These are phyloP conservation scores for Aspergillus sp. DNA, from an alignment of 2,329 filamentous ascomycete species.

Conservation along the genomic window DNA sequence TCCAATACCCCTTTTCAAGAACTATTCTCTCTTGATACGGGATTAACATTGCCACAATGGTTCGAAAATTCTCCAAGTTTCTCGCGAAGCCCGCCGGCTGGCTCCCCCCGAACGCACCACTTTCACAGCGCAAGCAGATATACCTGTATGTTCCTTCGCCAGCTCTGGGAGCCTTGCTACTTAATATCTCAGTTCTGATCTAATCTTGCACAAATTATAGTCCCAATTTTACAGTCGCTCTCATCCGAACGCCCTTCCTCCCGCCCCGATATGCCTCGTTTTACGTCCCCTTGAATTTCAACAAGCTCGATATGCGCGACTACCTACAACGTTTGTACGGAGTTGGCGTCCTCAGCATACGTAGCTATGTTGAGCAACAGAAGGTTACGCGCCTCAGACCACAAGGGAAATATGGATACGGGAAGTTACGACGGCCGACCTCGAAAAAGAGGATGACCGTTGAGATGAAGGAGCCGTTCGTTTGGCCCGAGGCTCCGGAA, in stretches of 20 bases:
- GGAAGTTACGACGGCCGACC: constrained; percentile 67
- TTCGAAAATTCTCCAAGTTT: constrained; percentile 29
- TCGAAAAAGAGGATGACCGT: constrained; percentile 91
- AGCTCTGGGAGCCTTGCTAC: neutral
- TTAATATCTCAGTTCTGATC: neutral
- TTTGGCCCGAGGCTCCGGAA: constrained; percentile 73
- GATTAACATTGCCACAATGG: constrained; percentile 24
- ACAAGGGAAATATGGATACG: constrained; percentile 43
- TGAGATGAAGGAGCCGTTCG: constrained; percentile 82
- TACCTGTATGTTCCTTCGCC: constrained; percentile 53
- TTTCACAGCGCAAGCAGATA: constrained; percentile 45
- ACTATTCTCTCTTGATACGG: neutral
- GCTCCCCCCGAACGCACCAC: constrained; percentile 26
- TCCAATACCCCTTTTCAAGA: neutral
- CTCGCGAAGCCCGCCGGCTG: constrained; percentile 27
- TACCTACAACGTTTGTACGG: constrained; percentile 87
- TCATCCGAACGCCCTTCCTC: constrained; percentile 71
- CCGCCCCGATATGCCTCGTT: constrained; percentile 84
- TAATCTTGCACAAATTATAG: constrained; percentile 46
- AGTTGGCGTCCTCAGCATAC: constrained; percentile 70
- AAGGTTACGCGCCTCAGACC: constrained; percentile 52
- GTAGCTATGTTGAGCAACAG: constrained; percentile 75
- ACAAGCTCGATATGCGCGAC: constrained; percentile 94
- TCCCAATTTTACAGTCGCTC: constrained; percentile 76
- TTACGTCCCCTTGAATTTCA: constrained; percentile 85